These are phyloP conservation scores for Quercus robur DNA, from an alignment of 306 rosid species.

Conservation along the genomic window DNA sequence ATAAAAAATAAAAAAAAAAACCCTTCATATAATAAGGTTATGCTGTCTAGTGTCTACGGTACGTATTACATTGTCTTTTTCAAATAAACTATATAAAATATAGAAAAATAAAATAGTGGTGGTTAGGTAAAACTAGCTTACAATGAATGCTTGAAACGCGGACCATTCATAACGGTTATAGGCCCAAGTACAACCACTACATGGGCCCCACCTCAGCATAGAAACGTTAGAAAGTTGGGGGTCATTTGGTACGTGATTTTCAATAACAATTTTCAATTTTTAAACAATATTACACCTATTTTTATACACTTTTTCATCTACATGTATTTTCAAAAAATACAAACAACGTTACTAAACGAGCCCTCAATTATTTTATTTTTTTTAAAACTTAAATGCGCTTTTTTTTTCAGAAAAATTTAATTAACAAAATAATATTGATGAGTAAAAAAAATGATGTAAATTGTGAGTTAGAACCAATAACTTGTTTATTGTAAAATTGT, in stretches of 20 bases:
- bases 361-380: no score
- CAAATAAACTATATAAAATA: neutral
- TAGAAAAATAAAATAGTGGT: neutral
- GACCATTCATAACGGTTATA: neutral
- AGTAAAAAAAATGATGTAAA: no score
- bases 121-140: neutral
- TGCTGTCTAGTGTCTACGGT: no score
- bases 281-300: rapidly evolving
- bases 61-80: no score
- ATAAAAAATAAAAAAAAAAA: no score
- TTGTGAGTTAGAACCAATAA: no score
- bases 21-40: no score
- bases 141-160: neutral
- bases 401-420: no score
- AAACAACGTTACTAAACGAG: rapidly evolving
- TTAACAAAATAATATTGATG: no score
- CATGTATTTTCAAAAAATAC: rapidly evolving
- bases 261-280: no score
- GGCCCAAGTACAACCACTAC: neutral
- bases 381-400: no score
- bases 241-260: rapidly evolving
- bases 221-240: neutral
- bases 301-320: rapidly evolving
- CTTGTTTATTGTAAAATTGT: no score
- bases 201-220: neutral